Percentiles rank a stretch among this genome's conserved stretches.
Evolutionary conservation across 2,329 filamentous ascomycete species (phyloP).

Genomic region (Calonectria ilicicola): DNA sequence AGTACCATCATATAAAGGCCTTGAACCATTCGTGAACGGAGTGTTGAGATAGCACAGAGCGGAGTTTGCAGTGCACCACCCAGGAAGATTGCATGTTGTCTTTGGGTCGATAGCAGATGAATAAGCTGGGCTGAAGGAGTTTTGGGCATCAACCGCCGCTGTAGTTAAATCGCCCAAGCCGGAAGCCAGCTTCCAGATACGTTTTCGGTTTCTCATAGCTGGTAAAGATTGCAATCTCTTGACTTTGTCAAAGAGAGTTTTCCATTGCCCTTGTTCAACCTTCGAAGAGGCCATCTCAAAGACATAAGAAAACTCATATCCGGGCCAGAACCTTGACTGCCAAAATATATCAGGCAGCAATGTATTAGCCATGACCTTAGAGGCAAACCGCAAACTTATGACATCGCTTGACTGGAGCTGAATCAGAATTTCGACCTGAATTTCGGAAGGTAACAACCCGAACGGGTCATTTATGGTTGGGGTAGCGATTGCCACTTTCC

Average conservation of each 20-base stretch:
- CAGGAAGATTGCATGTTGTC: neutral
- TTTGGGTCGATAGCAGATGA: constrained; percentile 17
- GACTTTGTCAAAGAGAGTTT: neutral
- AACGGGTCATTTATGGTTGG: constrained; percentile 9
- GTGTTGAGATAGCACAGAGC: neutral
- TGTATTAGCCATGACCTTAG: neutral
- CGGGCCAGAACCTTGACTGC: constrained; percentile 8
- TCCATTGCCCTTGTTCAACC: neutral
- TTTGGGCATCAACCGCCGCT: constrained; percentile 5
- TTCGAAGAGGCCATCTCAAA: neutral
- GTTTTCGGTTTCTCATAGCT: constrained; percentile 14
- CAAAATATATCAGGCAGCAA: neutral
- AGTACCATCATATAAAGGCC: neutral
- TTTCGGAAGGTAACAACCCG: neutral
- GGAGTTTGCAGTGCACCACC: constrained; percentile 10
- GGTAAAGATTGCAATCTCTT: neutral
- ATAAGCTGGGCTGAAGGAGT: constrained; percentile 2
- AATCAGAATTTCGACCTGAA: constrained; percentile 4
- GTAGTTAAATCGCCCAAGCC: constrained; percentile 8
- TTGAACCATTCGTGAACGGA: neutral
- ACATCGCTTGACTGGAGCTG: neutral
- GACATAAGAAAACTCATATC: neutral
- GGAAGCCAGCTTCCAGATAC: constrained; percentile 9
- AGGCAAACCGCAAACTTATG: constrained; percentile 5
- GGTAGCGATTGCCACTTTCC: neutral